Conservation (phyloP, 2,329 filamentous ascomycete genomes). For the Pseudogymnoascus pannorum region DNA sequence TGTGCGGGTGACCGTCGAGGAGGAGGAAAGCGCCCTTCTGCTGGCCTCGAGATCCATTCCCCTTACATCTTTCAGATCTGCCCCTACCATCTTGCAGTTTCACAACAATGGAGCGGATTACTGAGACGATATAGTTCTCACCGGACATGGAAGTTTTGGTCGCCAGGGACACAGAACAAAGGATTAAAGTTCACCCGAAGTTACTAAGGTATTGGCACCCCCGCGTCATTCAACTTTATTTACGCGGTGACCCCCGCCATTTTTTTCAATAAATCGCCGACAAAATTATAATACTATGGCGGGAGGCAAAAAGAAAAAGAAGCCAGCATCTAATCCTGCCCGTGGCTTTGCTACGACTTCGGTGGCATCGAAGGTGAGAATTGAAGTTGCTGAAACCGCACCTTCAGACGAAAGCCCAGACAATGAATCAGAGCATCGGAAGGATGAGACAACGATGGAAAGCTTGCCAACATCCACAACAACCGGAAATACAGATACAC, state of each 20-base stretch:
- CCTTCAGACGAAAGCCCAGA: conserved; percentile 16
- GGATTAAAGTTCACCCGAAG: conserved; percentile 9
- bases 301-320: conserved; percentile 73
- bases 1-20: conserved; percentile 52
- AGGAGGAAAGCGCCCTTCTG: conserved; percentile 49
- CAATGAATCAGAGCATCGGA: conserved; percentile 11
- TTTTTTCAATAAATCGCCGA: conserved; percentile 6
- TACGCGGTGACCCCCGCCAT: conserved; percentile 8
- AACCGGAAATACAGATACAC: conserved; percentile 21
- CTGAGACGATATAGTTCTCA: not conserved
- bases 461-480: conserved; percentile 14
- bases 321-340: conserved; percentile 77
- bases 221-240: conserved; percentile 9
- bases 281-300: conserved; percentile 32
- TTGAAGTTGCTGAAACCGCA: conserved; percentile 43
- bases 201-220: conserved; percentile 7
- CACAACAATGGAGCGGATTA: not conserved
- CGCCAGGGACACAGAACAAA: conserved; percentile 2
- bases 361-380: conserved; percentile 71
- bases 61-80: conserved; percentile 36
- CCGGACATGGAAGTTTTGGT: conserved; percentile 2
- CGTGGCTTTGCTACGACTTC: conserved; percentile 93
- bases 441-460: conserved; percentile 4
- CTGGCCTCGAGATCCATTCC: conserved; percentile 47
- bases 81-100: conserved; percentile 39